Evolutionary conservation across 2,329 filamentous ascomycete species (phyloP).

Genomic region (Stagonosporopsis vannaccii): DNA sequence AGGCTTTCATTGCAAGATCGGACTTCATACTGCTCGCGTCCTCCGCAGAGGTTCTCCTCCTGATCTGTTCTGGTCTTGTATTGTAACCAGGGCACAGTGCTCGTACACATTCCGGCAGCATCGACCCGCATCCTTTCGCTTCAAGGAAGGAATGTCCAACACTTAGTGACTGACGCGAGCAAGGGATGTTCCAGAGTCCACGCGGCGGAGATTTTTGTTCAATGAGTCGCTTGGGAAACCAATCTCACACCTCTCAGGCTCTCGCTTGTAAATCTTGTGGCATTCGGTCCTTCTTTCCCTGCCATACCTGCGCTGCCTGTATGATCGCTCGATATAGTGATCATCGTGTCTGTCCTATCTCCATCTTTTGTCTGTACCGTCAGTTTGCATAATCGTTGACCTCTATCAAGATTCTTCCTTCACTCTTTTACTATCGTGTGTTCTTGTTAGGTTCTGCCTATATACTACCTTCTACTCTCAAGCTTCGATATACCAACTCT

Average conservation of each 20-base stretch:
- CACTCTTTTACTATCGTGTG: constrained; percentile 8
- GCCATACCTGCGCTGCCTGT: constrained; percentile 5
- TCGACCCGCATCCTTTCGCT: constrained; percentile 18
- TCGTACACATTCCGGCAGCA: constrained; percentile 28
- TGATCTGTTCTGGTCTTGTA: not conserved
- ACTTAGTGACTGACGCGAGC: constrained; percentile 33
- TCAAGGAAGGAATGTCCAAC: constrained; percentile 38
- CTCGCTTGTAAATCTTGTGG: constrained; percentile 9
- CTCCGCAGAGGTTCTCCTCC: no score
- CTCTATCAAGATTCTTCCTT: not conserved
- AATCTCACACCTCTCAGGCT: constrained; percentile 23
- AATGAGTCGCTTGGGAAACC: constrained; percentile 32
- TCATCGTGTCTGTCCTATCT: constrained; percentile 4
- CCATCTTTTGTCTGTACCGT: constrained; percentile 11
- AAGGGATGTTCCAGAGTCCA: constrained; percentile 42
- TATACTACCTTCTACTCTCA: constrained; percentile 23
- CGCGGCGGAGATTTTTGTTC: constrained; percentile 23
- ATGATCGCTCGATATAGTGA: constrained; percentile 13
- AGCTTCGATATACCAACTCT: constrained; percentile 12
- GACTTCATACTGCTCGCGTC: not conserved
- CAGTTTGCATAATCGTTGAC: constrained; percentile 9
- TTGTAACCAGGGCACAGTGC: not conserved
- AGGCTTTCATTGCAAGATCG: not conserved
- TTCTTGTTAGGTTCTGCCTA: constrained; percentile 16
- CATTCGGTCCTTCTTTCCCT: constrained; percentile 9